Percentiles rank a stretch among this genome's conserved stretches.
Evolutionary conservation across 2,329 filamentous ascomycete genomes (phyloP).

Genomic region (Thielaviopsis cerberus): DNA sequence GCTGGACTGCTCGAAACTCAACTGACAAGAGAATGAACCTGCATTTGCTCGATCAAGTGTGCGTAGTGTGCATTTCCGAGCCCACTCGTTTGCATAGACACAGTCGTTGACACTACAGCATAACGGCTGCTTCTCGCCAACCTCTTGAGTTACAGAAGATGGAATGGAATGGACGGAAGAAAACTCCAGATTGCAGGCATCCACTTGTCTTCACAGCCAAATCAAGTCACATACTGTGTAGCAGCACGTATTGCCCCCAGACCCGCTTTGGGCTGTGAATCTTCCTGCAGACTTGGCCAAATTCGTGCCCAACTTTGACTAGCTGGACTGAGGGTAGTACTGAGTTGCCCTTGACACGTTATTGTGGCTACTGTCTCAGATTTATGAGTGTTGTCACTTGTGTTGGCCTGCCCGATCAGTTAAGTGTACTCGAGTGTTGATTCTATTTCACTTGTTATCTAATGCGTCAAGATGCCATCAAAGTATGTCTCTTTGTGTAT

Average conservation of each 20-base stretch:
- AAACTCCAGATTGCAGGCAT: too few species aligned
- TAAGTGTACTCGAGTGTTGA: neutral
- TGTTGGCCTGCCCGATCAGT: neutral
- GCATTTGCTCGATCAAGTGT: neutral
- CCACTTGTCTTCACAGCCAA: too few species aligned
- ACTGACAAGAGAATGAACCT: neutral
- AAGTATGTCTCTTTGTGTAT: conserved; percentile 21
- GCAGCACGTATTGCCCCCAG: too few species aligned
- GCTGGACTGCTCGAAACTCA: too few species aligned
- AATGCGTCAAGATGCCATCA: conserved; percentile 14
- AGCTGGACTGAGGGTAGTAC: neutral
- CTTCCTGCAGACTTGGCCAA: neutral
- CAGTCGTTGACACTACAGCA: too few species aligned
- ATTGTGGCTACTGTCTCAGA: neutral
- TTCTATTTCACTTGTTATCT: neutral
- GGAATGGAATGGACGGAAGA: too few species aligned
- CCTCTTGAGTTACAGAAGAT: too few species aligned
- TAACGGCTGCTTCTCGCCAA: too few species aligned
- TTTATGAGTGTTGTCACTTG: neutral
- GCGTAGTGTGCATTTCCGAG: neutral
- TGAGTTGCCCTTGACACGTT: neutral
- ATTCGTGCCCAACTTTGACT: conserved; percentile 3
- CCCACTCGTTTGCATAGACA: neutral
- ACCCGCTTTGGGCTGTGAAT: conserved; percentile 5
- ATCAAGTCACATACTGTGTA: too few species aligned